phyloP scores from a whole-genome alignment of 2,329 filamentous ascomycete genomes.

The Nemania sp. region DNA sequence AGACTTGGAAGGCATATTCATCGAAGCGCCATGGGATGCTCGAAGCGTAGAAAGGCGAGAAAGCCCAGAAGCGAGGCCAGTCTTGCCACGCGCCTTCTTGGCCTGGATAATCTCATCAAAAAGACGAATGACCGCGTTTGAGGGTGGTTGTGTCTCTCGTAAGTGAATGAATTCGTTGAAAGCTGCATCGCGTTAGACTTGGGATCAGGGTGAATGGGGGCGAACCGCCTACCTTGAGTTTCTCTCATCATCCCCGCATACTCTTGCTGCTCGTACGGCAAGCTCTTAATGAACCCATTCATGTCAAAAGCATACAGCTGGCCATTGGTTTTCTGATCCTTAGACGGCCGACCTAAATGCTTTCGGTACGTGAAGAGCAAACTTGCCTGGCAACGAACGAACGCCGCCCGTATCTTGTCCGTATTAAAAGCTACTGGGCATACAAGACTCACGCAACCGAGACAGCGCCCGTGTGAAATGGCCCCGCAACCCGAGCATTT shows the following conservation, averaged over 20 bases:
- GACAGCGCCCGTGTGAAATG: slow-evolving; percentile 61
- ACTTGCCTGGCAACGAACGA: slow-evolving; percentile 68
- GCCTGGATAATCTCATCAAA: slow-evolving; percentile 86
- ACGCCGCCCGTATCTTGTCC: slow-evolving; percentile 66
- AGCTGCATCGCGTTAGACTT: slow-evolving; percentile 46
- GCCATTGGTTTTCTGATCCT: slow-evolving; percentile 63
- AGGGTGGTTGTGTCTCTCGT: slow-evolving; percentile 67
- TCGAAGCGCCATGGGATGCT: slow-evolving; percentile 57
- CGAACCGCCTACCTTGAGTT: slow-evolving; percentile 60
- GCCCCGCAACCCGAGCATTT: slow-evolving; percentile 69
- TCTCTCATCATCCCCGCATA: slow-evolving; percentile 67
- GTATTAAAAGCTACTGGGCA: slow-evolving; percentile 65
- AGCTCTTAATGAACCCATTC: slow-evolving; percentile 66
- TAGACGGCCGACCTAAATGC: slow-evolving; percentile 61
- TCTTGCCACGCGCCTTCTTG: slow-evolving; percentile 70
- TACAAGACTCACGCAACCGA: slow-evolving; percentile 66
- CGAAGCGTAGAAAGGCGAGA: slow-evolving; percentile 65
- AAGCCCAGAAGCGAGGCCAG: slow-evolving; percentile 67
- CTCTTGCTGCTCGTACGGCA: slow-evolving; percentile 68
- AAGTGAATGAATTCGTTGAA: slow-evolving; percentile 88
- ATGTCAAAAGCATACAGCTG: slow-evolving; percentile 68
- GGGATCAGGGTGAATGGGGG: neutral
- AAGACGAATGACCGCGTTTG: slow-evolving; percentile 70
- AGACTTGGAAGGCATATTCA: slow-evolving; percentile 44
- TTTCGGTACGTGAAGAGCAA: slow-evolving; percentile 70